Evolutionary conservation across 2,329 filamentous ascomycete genomes (phyloP).

Genomic region (Colletotrichum spaethianum): DNA sequence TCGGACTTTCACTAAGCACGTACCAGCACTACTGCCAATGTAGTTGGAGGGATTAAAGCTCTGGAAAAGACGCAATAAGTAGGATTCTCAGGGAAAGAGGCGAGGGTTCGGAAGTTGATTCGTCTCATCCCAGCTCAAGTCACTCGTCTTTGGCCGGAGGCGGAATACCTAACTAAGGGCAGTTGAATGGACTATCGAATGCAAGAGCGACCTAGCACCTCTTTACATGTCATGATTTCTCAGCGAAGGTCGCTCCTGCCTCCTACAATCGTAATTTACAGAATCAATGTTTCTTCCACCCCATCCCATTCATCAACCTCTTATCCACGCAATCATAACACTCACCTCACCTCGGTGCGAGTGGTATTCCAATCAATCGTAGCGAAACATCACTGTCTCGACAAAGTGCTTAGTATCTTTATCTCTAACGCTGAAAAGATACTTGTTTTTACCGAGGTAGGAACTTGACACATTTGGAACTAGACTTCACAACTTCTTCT

Average conservation of each 20-base stretch:
- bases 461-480: background rate
- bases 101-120: background rate
- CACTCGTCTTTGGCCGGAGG: background rate
- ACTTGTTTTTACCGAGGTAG: background rate
- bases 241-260: background rate
- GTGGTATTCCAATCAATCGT: background rate
- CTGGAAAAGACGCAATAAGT: background rate
- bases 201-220: background rate
- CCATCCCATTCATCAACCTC: background rate
- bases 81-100: background rate
- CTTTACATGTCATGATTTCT: background rate
- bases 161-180: background rate
- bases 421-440: background rate
- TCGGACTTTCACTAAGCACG: background rate
- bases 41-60: background rate
- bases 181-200: background rate
- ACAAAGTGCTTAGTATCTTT: background rate
- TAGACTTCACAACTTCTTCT: background rate
- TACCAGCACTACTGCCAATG: background rate
- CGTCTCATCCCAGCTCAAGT: background rate
- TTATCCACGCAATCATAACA: background rate
- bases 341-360: background rate
- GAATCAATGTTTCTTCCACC: background rate
- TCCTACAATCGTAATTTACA: too few relatives aligned
- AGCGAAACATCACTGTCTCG: too few relatives aligned